These are phyloP conservation scores for Eimeria brunetti DNA, from an alignment of 169 alveolate genomes.

Conservation along the genomic window DNA sequence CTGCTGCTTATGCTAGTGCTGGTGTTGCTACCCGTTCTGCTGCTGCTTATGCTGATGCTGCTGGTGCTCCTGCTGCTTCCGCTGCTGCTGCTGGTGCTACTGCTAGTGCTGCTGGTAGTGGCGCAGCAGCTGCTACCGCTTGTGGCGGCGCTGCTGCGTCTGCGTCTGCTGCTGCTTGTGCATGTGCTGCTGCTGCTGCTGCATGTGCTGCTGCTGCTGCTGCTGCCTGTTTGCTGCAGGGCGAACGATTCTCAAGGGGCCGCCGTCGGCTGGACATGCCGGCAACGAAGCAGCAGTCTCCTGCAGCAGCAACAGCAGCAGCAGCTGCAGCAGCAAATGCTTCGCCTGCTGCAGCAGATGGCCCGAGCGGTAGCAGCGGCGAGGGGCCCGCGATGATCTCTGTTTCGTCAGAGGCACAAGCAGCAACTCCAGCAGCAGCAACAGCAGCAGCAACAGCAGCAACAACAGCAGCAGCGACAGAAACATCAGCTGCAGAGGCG, in stretches of 20 bases:
- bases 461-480: constrained; percentile 2
- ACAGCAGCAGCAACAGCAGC: constrained; percentile 13
- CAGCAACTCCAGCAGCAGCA: not conserved
- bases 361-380: not conserved
- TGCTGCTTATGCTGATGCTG: not conserved
- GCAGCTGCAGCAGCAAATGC: constrained; percentile 6
- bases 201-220: constrained; percentile 17
- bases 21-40: not conserved
- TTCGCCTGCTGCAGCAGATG: constrained; percentile 3
- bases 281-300: constrained; percentile 39
- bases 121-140: not conserved
- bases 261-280: constrained; percentile 78
- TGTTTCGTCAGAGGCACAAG: not conserved
- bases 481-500: not conserved
- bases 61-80: too few relatives aligned
- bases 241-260: constrained; percentile 74
- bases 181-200: not conserved
- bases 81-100: not conserved
- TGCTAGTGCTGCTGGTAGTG: not conserved
- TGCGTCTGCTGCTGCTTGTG: not conserved
- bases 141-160: not conserved
- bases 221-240: constrained; percentile 50
- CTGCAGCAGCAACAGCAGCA: constrained; percentile 21
- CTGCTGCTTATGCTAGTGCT: not conserved
- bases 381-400: not conserved